Evolutionary conservation across 2,329 filamentous ascomycete species (phyloP).

Genomic region (Fusarium sp.): DNA sequence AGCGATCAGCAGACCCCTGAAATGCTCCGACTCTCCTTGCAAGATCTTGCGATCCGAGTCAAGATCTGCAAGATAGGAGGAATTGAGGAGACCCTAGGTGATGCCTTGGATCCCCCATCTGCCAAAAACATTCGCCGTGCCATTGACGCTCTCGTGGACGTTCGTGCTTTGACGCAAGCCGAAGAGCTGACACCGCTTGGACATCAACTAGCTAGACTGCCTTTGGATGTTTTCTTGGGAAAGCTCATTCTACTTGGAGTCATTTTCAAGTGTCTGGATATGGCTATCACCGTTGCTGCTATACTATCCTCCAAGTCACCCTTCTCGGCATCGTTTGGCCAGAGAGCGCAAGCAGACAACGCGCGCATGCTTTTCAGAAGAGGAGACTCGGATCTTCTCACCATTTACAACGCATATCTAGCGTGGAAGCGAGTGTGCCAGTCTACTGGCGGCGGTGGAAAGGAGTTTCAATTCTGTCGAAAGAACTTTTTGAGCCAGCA

Average conservation of each 20-base stretch:
- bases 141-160: slow-evolving; percentile 92
- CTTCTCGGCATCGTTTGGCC: slow-evolving; percentile 87
- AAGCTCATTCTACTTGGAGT: slow-evolving; percentile 90
- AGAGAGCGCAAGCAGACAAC: slow-evolving; percentile 83
- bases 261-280: slow-evolving; percentile 92
- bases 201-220: slow-evolving; percentile 85
- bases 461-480: slow-evolving; percentile 90
- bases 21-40: slow-evolving; percentile 92
- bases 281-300: slow-evolving; percentile 89
- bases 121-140: slow-evolving; percentile 93
- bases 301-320: slow-evolving; percentile 95
- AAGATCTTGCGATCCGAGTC: slow-evolving; percentile 94
- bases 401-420: slow-evolving; percentile 92
- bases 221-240: slow-evolving; percentile 92
- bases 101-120: slow-evolving; percentile 90
- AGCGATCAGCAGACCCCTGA: slow-evolving; percentile 95
- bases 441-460: slow-evolving; percentile 68
- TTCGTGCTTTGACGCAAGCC: slow-evolving; percentile 82
- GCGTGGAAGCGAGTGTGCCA: slow-evolving; percentile 88
- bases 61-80: slow-evolving; percentile 97
- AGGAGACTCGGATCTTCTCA: slow-evolving; percentile 91
- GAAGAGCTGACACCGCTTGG: slow-evolving; percentile 92
- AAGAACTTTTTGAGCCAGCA: slow-evolving; percentile 95
- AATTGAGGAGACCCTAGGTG: slow-evolving; percentile 88
- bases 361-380: slow-evolving; percentile 83